Conservation (phyloP, 371 early-diverging fungal species). For the Mortierella sp. region DNA sequence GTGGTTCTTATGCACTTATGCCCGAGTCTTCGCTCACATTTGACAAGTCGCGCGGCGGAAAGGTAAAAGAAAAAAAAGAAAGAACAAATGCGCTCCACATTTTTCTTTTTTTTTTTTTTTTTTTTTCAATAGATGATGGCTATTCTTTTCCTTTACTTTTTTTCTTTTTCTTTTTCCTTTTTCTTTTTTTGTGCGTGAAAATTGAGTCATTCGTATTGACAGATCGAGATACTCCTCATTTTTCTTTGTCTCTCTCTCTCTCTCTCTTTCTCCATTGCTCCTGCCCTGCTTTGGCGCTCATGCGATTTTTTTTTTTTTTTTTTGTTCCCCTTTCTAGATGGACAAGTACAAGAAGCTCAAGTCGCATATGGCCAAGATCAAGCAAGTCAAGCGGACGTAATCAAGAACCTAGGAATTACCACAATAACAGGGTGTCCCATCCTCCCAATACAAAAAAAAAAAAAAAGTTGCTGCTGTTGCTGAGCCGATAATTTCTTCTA, state of each 20-base stretch:
- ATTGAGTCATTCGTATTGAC: no score
- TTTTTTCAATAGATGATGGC: not conserved
- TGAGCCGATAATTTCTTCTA: no score
- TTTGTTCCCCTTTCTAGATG: slow-evolving; percentile 4
- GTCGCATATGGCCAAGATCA: slow-evolving; percentile 52
- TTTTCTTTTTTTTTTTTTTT: not conserved
- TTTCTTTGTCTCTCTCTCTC: no score
- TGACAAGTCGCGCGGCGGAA: slow-evolving; percentile 48
- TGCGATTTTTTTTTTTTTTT: not conserved
- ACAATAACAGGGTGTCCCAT: not conserved
- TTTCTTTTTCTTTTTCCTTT: not conserved
- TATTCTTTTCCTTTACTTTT: not conserved
- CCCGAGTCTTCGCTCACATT: slow-evolving; percentile 41
- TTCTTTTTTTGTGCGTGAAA: not conserved
- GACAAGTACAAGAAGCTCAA: slow-evolving; percentile 50
- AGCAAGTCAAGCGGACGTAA: slow-evolving; percentile 44
- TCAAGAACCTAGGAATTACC: not conserved
- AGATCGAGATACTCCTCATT: no score
- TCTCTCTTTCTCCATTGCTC: no score
- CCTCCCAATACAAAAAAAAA: no score
- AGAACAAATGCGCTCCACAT: not conserved
- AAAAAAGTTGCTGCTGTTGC: no score
- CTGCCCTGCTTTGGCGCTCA: not conserved
- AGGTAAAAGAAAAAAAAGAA: slow-evolving; percentile 15
- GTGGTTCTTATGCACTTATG: slow-evolving; percentile 41